These are phyloP conservation scores for Monosporascus sp. DNA, from an alignment of 2,329 filamentous ascomycete species.

Conservation along the genomic window DNA sequence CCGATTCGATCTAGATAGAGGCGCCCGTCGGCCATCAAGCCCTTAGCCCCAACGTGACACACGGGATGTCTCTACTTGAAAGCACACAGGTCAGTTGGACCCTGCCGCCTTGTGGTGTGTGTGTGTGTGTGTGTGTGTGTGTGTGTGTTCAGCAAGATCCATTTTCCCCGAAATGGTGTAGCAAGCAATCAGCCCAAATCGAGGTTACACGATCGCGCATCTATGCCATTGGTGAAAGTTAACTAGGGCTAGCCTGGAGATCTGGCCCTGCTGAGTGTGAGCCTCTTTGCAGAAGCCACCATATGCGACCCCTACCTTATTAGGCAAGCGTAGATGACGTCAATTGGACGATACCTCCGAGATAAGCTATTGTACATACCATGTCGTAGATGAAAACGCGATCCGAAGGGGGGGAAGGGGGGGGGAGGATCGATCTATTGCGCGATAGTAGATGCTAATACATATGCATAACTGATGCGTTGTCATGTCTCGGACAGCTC, in stretches of 20 bases:
- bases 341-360: background rate
- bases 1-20: background rate
- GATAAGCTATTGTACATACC: background rate
- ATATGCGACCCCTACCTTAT: background rate
- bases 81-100: background rate
- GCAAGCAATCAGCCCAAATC: background rate
- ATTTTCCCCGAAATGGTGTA: background rate
- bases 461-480: background rate
- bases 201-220: background rate
- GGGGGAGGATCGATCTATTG: background rate
- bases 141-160: background rate
- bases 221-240: background rate
- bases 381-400: background rate
- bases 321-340: background rate
- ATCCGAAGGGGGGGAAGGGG: background rate
- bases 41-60: background rate
- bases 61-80: background rate
- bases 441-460: background rate
- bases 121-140: background rate
- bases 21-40: background rate
- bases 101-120: background rate
- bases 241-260: too few relatives aligned
- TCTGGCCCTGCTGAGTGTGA: background rate
- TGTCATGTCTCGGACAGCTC: conserved; percentile 13
- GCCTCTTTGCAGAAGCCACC: background rate